Evolutionary conservation across 2,329 filamentous ascomycete genomes (phyloP), one percentile per base, ranked within the genome.

Genomic region (Beauveria rudraprayagi): DNA sequence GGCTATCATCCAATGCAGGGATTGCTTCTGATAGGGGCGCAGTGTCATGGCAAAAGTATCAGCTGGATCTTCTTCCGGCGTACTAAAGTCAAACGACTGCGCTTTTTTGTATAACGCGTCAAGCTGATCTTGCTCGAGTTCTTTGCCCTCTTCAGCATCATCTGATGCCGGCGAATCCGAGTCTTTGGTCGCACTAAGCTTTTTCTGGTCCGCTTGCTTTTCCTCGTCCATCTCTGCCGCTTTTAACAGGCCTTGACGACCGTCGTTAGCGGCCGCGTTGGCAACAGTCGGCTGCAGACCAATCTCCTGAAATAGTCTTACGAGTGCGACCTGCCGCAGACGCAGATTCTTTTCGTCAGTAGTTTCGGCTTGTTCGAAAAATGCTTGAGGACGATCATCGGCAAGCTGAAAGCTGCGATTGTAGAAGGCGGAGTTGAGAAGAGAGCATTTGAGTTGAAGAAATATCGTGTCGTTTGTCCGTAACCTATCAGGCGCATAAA

Each of bases 391-490:
- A 44, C 91, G 81, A 68, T 96, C 94, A 56, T 85, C 80, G 1
- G 85, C 80, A 51, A 84, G 80, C 48, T 84, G 77, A 56, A 92
- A 86, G 6, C 67, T 66, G 30, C 70, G 79, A 48, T 78, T 80
- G 55, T 87, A 82, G 68, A 99, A 97, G 0, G 91, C 89, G 19
- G 83, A 83, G 62, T 79, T 83, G 17, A 94, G 78, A 44, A 99
- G 72, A 60, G 82, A 96, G 69, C 89, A 94, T 59, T 83, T 83
- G 50, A 99, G 75, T 71, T 99, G 94, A 7, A 99, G 73, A 67
- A 93, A 96, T n/a, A 99, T 82, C 0, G 92, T 97, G 68, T 99
- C 94, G 69, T 96, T 96, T 9, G 92, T 94, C 55, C 90, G 83
- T 53, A 97, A 75, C 52, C 84, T 80, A 61, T 97, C 93, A 0